Base-by-base conservation (phyloP, 2,329 filamentous ascomycete species). In the Xylariaceae sp. region DNA sequence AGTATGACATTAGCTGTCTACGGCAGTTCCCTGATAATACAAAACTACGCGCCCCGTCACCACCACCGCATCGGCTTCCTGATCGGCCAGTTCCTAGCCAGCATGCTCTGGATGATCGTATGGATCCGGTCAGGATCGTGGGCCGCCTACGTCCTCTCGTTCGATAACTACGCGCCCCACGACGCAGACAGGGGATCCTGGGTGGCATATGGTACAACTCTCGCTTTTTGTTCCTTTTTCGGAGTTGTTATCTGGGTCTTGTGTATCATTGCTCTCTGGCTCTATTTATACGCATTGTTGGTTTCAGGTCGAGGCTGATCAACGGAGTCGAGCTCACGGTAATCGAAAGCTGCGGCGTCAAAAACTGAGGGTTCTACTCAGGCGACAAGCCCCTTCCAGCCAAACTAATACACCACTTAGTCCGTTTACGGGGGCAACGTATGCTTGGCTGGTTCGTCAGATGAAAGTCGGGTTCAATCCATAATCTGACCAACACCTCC, bases 91-190 rank as follows among this genome's bases (percentile, higher is more conserved):
- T 59, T 71, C 51, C 64, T 79, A 50, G 66, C 61, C 56, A 60
- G 72, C 59, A 72, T 80, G 65, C 77, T 81, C 63, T 80, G 78
- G 77, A 70, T 80, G 7, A 65, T 71, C 0, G 74, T 67, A 5
- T 78, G 75, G 75, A 71, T 73, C 18, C 79, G 76, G 76, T 71
- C 76, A 4, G 74, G 74, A 8, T 72, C 71, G 15, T 68, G 69
- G 65, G 73, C 74, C 13, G 58, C 69, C 5, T 59, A 65, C 18
- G 69, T 68, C 34, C 64, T 72, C 47, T 65, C 65, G 3, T 65
- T 65, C 30, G 59, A 65, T 35, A 64, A 60, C 13, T 65, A 62
- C 57, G 68, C 67, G 51, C 56, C 67, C 0, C 53, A 54, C 2
- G 58, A 61, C 34, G 41, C 34, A 8, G 59, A 60, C 15, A 11